Base-by-base conservation (phyloP, 1,284 basidiomycete species). In the Moniliophthora roreri region DNA sequence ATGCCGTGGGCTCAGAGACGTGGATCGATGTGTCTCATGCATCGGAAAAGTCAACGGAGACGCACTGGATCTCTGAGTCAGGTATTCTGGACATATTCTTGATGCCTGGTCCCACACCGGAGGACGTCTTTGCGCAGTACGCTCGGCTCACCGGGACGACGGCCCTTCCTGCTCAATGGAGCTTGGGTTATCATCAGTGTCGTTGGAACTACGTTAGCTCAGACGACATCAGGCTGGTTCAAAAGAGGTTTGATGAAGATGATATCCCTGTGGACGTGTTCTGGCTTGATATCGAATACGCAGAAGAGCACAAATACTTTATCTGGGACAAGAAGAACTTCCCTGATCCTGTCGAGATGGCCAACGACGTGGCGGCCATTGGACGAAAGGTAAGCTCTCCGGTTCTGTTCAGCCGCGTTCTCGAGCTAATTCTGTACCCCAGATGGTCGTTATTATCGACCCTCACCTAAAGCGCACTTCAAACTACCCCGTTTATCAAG, bases 241-340 rank as follows among this genome's bases (percentile, higher is more conserved):
- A 95, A 70, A 80, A 78, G 63, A 78, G 86, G 50, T 98, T 99
- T 65, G 95, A 98, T 59, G 89, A 93, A 60, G 89, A 89, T 35
- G 92, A 97, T 63, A 94, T 98, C 51, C 96, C 97, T 0, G 85
- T 98, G 35, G 97, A 98, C 65, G 95, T 97, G 6, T 90, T 98
- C 65, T 99, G 97, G 97, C 83, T 99, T 41, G 97, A 99, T 72
- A 98, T 99, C 63, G 97, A 98, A 69, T 96, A 97, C 67, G 79
- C 94, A 0, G 87, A 91, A 52, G 92, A 95, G 48, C 94, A 98
- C 74, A 92, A 95, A 72, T 99, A 98, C 79, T 95, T 98, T 70
- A 92, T 98, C 54, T 99, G 97, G 97, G 87, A 98, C 65, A 77
- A 88, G 59, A 90, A 89, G 71, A 81, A 79, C 39, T 99, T 99